These are phyloP conservation scores for Jaltomata sinuosa DNA, from an alignment of 257 asterid species.

Conservation along the genomic window DNA sequence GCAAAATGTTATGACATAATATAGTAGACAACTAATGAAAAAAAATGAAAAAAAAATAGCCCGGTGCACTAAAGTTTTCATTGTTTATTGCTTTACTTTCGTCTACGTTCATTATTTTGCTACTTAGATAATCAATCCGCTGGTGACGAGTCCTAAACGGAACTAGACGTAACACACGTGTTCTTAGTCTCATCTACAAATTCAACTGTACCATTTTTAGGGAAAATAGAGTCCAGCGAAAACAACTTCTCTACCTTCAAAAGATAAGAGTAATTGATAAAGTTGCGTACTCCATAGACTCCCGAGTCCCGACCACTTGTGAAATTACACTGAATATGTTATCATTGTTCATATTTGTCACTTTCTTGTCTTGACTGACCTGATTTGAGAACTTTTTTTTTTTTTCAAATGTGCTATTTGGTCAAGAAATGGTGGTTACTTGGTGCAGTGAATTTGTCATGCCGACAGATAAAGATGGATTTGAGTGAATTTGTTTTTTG, in stretches of 20 bases:
- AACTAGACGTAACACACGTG: too few species aligned
- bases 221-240: too few species aligned
- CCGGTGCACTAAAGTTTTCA: too few species aligned
- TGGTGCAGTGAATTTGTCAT: neutral
- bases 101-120: too few species aligned
- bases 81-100: too few species aligned
- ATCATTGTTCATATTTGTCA: neutral
- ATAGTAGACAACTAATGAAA: neutral
- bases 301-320: too few species aligned
- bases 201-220: too few species aligned
- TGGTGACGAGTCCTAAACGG: too few species aligned
- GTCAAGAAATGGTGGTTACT: neutral
- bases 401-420: neutral
- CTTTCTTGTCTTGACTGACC: neutral
- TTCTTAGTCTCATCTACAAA: too few species aligned
- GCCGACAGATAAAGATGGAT: neutral
- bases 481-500: neutral
- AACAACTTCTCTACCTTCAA: neutral
- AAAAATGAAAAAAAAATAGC: too few species aligned
- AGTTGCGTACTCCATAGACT: too few species aligned
- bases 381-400: neutral
- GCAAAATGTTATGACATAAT: neutral
- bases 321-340: accelerated
- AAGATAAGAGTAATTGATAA: neutral
- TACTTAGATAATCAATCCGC: too few species aligned